A percentile compares a stretch with the other conserved stretches of the same genome.
Evolutionary conservation across 2,329 filamentous ascomycete genomes (phyloP).

Genomic region (Trichoderma guizhouense): DNA sequence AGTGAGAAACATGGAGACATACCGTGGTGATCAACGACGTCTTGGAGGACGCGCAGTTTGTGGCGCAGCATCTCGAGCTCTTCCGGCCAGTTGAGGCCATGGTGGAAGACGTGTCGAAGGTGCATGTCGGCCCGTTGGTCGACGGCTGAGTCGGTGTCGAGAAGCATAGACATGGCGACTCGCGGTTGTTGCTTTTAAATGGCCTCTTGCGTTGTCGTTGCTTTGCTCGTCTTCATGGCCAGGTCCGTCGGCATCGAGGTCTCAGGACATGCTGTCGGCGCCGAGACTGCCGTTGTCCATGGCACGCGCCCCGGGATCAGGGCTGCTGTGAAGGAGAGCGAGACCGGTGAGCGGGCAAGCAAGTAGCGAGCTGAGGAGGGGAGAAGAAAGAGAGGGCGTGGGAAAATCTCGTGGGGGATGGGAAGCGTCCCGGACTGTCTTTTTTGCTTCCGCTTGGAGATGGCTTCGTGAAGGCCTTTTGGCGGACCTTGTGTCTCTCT

Average conservation of each 20-base stretch:
- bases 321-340: slow-evolving; percentile 3
- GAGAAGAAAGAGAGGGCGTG: slow-evolving; percentile 20
- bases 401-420: slow-evolving; percentile 23
- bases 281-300: slow-evolving; percentile 16
- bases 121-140: slow-evolving; percentile 46
- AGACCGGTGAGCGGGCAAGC: slow-evolving; percentile 15
- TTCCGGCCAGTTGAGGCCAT: slow-evolving; percentile 41
- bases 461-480: not conserved
- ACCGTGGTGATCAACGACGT: slow-evolving; percentile 50
- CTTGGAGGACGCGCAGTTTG: slow-evolving; percentile 50
- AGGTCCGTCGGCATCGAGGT: not conserved
- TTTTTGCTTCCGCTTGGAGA: not conserved
- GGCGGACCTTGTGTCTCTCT: not conserved
- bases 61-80: slow-evolving; percentile 56
- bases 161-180: not conserved
- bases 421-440: not conserved
- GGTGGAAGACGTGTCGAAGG: slow-evolving; percentile 40
- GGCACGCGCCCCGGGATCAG: slow-evolving; percentile 12
- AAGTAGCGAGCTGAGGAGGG: slow-evolving; percentile 21
- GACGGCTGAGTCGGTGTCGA: slow-evolving; percentile 22
- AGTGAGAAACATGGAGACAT: slow-evolving; percentile 25
- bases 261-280: slow-evolving; percentile 13
- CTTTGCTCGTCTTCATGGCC: slow-evolving; percentile 1
- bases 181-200: not conserved
- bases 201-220: not conserved